Evolutionary conservation across 1,284 basidiomycete genomes (phyloP), one percentile per base, ranked within the genome.

Genomic region (Fistulinella cinereoalba): DNA sequence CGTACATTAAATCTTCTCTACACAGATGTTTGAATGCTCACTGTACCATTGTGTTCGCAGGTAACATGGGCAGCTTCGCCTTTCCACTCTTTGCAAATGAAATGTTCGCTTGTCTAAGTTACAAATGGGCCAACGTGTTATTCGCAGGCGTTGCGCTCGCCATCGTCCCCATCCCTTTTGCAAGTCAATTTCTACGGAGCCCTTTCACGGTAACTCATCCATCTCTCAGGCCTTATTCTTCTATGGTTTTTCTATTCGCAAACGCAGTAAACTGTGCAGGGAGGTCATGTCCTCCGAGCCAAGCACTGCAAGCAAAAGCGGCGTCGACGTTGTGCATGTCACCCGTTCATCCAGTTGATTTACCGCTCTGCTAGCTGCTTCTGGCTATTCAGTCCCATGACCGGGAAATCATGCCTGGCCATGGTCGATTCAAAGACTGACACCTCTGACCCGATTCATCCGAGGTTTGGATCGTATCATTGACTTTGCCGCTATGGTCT

Each of bases 101-200:
- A 53, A 83, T 87, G 79, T 86, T 81, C 57, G 56, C 57, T 10
- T 61, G 62, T 1, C 64, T 88, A 18, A 75, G 74, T 4, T 87
- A 82, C 58, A 79, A 76, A 56, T 88, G 85, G 83, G 80, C 82
- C 1, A 82, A 79, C 54, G 81, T 79, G 6, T 62, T 89, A 0
- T 84, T 87, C 53, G 85, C 71, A 5, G 73, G 74, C 47, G 63
- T 89, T 25, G 84, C 80, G 0, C 58, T 75, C 3, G 31, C 77
- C 31, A 74, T 88, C 71, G 70, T 79, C 18, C 79, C 84, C 5
- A 80, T 85, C 23, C 86, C 86, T 3, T 84, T 75, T 51, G 80
- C 81, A 57, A 46, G 79, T 69, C 12, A 18, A 34, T 5, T 11
- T 12, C 41, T 27, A 10, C 4, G 13, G 6, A 16, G 12, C 10